These are phyloP conservation scores for Phyllosticta citrichinensis DNA, from an alignment of 2,329 filamentous ascomycete genomes.

Conservation along the genomic window DNA sequence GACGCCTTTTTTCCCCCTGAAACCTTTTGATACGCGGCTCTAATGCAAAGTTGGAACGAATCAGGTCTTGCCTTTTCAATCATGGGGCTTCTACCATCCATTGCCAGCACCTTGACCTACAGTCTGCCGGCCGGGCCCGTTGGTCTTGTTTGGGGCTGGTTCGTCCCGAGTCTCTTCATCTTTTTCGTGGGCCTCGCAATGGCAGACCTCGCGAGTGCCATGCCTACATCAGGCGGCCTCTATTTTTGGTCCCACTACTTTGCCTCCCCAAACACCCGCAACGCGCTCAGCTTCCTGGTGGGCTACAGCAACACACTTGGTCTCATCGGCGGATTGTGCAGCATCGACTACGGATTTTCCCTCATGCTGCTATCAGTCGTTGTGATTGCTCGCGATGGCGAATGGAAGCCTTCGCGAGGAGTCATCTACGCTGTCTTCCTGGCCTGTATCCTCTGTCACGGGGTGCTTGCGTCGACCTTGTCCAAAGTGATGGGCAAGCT, in stretches of 20 bases:
- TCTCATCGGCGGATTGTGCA: slow-evolving; percentile 51
- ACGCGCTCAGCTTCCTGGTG: slow-evolving; percentile 50
- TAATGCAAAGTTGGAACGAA: slow-evolving; percentile 4
- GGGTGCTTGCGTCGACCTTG: slow-evolving; percentile 42
- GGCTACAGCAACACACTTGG: slow-evolving; percentile 54
- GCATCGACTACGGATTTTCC: slow-evolving; percentile 49
- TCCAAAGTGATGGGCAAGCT: slow-evolving; percentile 50
- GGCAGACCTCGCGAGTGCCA: slow-evolving; percentile 34
- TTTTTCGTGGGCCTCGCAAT: slow-evolving; percentile 52
- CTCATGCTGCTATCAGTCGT: slow-evolving; percentile 51
- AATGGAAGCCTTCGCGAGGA: slow-evolving; percentile 46
- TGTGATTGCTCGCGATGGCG: slow-evolving; percentile 46
- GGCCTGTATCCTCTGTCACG: slow-evolving; percentile 44
- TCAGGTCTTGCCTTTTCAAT: slow-evolving; percentile 32
- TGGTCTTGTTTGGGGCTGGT: slow-evolving; percentile 54
- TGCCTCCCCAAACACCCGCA: slow-evolving; percentile 43
- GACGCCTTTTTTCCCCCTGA: background rate
- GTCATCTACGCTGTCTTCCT: slow-evolving; percentile 50
- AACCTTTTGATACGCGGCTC: slow-evolving; percentile 14
- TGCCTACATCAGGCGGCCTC: slow-evolving; percentile 50
- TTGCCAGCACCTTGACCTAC: slow-evolving; percentile 49
- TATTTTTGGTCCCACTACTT: slow-evolving; percentile 54
- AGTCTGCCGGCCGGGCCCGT: slow-evolving; percentile 50
- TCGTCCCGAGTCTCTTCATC: slow-evolving; percentile 47
- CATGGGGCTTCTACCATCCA: slow-evolving; percentile 52